phyloP scores from a whole-genome alignment of 495 filamentous ascomycete genomes.

The Penicillium alfredii region DNA sequence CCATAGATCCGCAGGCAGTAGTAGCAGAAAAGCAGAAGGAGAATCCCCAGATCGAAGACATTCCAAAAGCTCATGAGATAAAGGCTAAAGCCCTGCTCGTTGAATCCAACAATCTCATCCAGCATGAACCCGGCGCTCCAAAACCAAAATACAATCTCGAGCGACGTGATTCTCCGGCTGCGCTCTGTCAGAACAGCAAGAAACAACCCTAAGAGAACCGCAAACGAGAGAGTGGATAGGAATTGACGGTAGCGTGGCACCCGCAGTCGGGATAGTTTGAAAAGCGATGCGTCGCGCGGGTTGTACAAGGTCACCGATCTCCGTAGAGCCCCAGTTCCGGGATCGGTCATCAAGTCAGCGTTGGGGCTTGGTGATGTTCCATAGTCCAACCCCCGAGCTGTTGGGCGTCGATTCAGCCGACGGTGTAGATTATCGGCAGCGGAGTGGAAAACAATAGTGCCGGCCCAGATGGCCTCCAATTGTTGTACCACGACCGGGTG shows the following conservation, averaged over 20 bases:
- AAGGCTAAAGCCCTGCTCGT: conserved; percentile 86
- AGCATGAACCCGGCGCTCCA: conserved; percentile 97
- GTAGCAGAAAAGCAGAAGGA: conserved; percentile 79
- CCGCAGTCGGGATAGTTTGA: conserved; percentile 83
- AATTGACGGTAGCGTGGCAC: conserved; percentile 88
- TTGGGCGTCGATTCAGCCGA: conserved; percentile 18
- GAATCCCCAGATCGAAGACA: conserved; percentile 81
- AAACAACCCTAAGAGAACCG: conserved; percentile 75
- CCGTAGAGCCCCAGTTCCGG: conserved; percentile 41
- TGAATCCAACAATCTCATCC: conserved; percentile 89
- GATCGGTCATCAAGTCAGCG: conserved; percentile 4
- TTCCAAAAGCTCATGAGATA: conserved; percentile 98
- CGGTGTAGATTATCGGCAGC: conserved; percentile 77
- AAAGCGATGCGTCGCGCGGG: conserved; percentile 77
- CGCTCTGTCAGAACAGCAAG: conserved; percentile 65
- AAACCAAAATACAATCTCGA: conserved; percentile 90
- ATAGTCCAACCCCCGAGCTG: conserved; percentile 24
- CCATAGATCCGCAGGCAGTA: conserved; percentile 85
- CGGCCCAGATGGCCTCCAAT: conserved; percentile 92
- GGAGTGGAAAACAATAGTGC: conserved; percentile 87
- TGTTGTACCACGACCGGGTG: conserved; percentile 89
- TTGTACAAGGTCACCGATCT: conserved; percentile 85
- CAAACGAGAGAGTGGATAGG: conserved; percentile 77
- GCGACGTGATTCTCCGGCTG: conserved; percentile 66
- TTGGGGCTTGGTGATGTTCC: conserved; percentile 14